Evolutionary conservation across 495 filamentous ascomycete genomes (phyloP).

Genomic region (Penicillium cosmopolitanum): DNA sequence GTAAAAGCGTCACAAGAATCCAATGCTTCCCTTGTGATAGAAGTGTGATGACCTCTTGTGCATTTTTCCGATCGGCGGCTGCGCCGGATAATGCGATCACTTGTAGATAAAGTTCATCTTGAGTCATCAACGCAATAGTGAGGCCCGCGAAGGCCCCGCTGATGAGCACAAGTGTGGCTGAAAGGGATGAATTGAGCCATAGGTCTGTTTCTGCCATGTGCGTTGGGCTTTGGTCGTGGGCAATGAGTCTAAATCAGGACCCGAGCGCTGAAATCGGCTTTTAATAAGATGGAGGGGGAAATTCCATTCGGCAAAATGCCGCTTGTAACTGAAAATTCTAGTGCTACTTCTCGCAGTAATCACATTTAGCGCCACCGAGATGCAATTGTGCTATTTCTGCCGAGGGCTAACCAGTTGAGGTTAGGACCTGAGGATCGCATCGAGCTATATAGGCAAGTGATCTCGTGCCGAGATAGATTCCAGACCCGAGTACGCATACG

Average conservation of each 20-base stretch:
- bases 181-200: slow-evolving; percentile 68
- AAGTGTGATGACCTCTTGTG: slow-evolving; percentile 72
- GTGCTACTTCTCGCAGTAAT: background rate
- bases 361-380: background rate
- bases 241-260: background rate
- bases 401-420: slow-evolving; percentile 7
- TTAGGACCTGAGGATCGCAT: background rate
- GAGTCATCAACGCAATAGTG: slow-evolving; percentile 76
- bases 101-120: slow-evolving; percentile 93
- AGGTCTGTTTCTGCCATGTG: slow-evolving; percentile 53
- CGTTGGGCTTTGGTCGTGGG: slow-evolving; percentile 20
- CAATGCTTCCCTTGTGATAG: slow-evolving; percentile 89
- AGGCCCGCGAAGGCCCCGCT: slow-evolving; percentile 93
- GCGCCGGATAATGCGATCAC: slow-evolving; percentile 82
- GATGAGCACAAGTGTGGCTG: slow-evolving; percentile 70
- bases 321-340: background rate
- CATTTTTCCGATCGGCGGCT: slow-evolving; percentile 73
- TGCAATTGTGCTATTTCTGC: background rate
- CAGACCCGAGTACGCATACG: background rate
- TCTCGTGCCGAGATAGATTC: background rate
- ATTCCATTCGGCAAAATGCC: background rate
- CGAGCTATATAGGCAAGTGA: background rate
- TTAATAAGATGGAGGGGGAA: background rate
- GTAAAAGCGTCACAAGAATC: slow-evolving; percentile 90
- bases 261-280: background rate